Conservation (phyloP, 495 filamentous ascomycete species). For the Aspergillus affinis region DNA sequence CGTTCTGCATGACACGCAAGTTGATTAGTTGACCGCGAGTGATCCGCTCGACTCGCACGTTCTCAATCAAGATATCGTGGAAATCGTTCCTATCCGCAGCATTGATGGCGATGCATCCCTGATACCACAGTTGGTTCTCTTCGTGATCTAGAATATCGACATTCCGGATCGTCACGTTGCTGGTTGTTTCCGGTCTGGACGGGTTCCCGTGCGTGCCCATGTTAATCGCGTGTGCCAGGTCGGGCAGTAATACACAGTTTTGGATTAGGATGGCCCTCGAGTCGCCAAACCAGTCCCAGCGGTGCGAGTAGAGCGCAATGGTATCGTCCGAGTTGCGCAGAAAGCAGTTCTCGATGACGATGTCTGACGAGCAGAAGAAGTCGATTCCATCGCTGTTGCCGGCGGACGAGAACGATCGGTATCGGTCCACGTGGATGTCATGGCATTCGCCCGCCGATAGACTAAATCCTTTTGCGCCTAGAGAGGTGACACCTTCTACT, state of each 20-base stretch:
- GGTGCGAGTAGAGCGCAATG: conserved; percentile 19
- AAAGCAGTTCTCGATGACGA: conserved; percentile 12
- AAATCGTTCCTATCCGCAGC: conserved; percentile 14
- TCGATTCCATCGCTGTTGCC: conserved; percentile 22
- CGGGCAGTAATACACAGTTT: conserved; percentile 9
- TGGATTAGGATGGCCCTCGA: conserved; percentile 16
- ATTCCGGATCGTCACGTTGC: conserved; percentile 12
- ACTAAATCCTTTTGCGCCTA: conserved; percentile 13
- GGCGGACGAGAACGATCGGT: conserved; percentile 15
- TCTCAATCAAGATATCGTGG: conserved; percentile 15
- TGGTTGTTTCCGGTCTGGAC: conserved; percentile 11
- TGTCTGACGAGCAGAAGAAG: conserved; percentile 15
- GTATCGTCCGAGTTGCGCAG: conserved; percentile 23
- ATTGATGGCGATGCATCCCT: conserved; percentile 19
- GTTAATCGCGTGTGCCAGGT: conserved; percentile 18
- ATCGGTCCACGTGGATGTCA: conserved; percentile 3
- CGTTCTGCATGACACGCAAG: conserved; percentile 20
- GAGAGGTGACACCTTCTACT: conserved; percentile 8
- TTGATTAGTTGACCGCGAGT: conserved; percentile 17
- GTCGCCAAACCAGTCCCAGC: conserved; percentile 16
- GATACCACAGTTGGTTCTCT: conserved; percentile 19
- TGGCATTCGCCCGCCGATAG: conserved; percentile 14
- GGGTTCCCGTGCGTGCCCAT: conserved; percentile 22
- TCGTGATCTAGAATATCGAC: conserved; percentile 19
- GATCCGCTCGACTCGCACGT: conserved; percentile 17